Conservation (phyloP, 164 flowering plant genomes). For the Tinospora cordifolia region DNA sequence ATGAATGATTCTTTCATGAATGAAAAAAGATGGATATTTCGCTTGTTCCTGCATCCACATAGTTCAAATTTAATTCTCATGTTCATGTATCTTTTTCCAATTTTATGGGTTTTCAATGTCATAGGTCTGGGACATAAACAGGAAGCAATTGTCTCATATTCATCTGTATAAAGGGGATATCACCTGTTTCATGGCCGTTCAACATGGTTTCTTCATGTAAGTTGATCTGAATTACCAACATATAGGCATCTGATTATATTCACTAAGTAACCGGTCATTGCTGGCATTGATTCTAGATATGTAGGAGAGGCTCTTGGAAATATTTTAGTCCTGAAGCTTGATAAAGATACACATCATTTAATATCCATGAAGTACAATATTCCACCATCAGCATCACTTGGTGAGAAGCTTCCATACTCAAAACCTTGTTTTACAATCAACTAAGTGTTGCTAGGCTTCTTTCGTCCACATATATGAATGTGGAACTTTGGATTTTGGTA, state of each 20-base stretch:
- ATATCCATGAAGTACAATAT: conserved; percentile 61
- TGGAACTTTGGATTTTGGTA: too few relatives aligned
- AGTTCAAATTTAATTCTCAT: background rate
- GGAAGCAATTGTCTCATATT: conserved; percentile 46
- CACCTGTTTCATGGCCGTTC: conserved; percentile 54
- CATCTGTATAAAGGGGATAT: conserved; percentile 47
- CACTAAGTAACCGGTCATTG: background rate
- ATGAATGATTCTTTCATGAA: too few relatives aligned
- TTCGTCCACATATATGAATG: too few relatives aligned
- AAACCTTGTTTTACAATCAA: background rate
- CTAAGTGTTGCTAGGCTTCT: background rate
- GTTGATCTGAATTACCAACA: conserved; percentile 14
- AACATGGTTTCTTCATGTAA: conserved; percentile 51
- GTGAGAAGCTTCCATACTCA: conserved; percentile 26
- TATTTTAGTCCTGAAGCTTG: conserved; percentile 56
- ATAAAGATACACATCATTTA: conserved; percentile 36
- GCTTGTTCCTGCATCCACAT: too few relatives aligned
- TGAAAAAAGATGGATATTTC: too few relatives aligned
- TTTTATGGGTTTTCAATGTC: background rate
- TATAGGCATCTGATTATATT: background rate
- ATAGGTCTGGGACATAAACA: conserved; percentile 81
- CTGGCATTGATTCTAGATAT: conserved; percentile 35
- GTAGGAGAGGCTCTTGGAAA: conserved; percentile 71
- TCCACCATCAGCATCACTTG: conserved; percentile 66
- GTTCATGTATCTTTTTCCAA: background rate